A percentile compares a stretch with the other conserved stretches of the same genome.
These are phyloP conservation scores for Solanum chilense DNA, from an alignment of 257 asterid species.

Conservation along the genomic window DNA sequence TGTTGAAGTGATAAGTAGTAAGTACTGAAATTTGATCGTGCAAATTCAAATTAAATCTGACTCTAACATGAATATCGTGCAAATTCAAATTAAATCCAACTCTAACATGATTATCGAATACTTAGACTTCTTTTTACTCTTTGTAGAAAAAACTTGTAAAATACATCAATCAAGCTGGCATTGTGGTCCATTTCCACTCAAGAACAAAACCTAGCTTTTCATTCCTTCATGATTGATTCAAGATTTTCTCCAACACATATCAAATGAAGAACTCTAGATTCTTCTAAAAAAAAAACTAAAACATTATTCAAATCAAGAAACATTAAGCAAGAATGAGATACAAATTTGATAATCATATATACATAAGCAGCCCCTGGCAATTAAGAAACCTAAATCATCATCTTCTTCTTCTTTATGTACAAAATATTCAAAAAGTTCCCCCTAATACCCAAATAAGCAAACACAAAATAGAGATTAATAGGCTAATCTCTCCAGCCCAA, in stretches of 20 bases:
- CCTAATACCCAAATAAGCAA: not conserved
- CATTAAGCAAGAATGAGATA: not conserved
- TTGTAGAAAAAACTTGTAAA: not conserved
- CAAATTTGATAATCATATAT: not conserved
- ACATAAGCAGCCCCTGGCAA: not conserved
- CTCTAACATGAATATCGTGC: too few species aligned
- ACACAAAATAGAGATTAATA: constrained; percentile 4
- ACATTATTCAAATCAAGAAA: not conserved
- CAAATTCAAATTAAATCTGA: too few species aligned
- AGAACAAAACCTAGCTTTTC: not conserved
- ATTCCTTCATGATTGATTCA: not conserved
- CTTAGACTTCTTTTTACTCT: not conserved
- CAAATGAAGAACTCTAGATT: not conserved
- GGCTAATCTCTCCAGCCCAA: not conserved
- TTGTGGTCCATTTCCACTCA: not conserved
- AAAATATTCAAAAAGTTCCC: not conserved
- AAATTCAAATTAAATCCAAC: too few species aligned
- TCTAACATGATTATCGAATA: too few species aligned
- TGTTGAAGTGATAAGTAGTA: not conserved
- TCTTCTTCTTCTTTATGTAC: not conserved
- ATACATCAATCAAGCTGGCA: not conserved
- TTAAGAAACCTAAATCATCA: not conserved
- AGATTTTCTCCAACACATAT: not conserved
- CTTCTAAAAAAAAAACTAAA: not conserved
- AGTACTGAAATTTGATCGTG: too few species aligned